phyloP scores from a whole-genome alignment of 192 early-diverging fungal genomes.

The Spizellomyces punctatus region DNA sequence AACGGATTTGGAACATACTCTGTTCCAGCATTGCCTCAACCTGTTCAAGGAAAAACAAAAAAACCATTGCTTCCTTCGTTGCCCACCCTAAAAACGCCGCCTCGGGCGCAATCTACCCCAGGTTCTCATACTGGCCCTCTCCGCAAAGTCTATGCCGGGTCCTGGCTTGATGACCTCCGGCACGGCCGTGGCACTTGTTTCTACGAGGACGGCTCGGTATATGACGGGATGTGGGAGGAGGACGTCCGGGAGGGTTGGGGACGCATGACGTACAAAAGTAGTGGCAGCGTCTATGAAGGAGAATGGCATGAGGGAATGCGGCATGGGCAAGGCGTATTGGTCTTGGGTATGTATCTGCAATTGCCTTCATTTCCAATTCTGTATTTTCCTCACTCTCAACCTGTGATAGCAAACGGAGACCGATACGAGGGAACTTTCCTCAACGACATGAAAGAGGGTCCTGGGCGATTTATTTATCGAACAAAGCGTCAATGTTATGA shows the following conservation, averaged over 20 bases:
- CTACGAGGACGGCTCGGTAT: constrained; percentile 54
- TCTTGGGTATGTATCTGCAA: constrained; percentile 39
- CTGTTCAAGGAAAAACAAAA: neutral
- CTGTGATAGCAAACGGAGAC: constrained; percentile 52
- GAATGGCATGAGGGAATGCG: constrained; percentile 61
- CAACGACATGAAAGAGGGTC: constrained; percentile 64
- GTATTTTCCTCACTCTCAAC: neutral
- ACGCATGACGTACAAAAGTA: constrained; percentile 46
- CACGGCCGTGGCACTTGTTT: constrained; percentile 59
- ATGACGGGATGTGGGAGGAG: constrained; percentile 57
- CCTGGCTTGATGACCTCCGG: constrained; percentile 52
- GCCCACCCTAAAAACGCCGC: constrained; percentile 20
- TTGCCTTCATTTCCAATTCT: neutral
- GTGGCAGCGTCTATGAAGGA: constrained; percentile 58
- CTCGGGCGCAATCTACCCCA: neutral
- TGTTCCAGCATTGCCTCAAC: constrained; percentile 33
- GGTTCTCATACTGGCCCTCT: constrained; percentile 16
- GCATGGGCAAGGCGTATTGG: constrained; percentile 61
- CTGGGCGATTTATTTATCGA: constrained; percentile 60
- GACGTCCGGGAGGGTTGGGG: constrained; percentile 64
- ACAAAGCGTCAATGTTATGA: constrained; percentile 58
- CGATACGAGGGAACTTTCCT: constrained; percentile 65
- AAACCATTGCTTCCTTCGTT: constrained; percentile 17
- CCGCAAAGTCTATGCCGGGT: constrained; percentile 60
- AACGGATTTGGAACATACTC: constrained; percentile 60